phyloP scores from a whole-genome alignment of 2,329 filamentous ascomycete genomes.

The Aspergillus bombycis region DNA sequence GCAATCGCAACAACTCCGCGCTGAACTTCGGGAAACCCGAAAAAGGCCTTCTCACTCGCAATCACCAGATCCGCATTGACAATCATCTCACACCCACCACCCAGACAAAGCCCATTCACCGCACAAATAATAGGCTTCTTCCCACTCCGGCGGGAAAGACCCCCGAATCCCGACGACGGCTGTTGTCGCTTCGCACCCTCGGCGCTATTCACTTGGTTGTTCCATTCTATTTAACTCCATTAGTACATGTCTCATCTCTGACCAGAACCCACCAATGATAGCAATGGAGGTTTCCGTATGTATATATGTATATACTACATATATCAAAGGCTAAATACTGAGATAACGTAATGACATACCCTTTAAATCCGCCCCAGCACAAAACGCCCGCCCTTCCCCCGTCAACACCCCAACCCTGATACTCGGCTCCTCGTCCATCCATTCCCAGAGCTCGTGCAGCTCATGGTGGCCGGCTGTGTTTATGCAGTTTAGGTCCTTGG shows the following conservation, averaged over 20 bases:
- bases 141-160: slow-evolving; percentile 49
- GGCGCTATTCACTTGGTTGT: slow-evolving; percentile 25
- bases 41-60: slow-evolving; percentile 58
- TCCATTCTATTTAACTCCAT: slow-evolving; percentile 34
- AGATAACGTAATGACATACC: slow-evolving; percentile 23
- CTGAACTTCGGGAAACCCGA: slow-evolving; percentile 72
- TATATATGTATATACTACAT: too few relatives aligned
- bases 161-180: slow-evolving; percentile 44
- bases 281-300: too few relatives aligned
- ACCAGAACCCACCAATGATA: too few relatives aligned
- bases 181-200: slow-evolving; percentile 11
- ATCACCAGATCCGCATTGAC: slow-evolving; percentile 73
- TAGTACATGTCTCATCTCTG: too few relatives aligned
- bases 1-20: slow-evolving; percentile 72
- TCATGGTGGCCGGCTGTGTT: slow-evolving; percentile 46
- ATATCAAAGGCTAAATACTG: too few relatives aligned
- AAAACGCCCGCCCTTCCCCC: slow-evolving; percentile 47
- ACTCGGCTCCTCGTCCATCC: slow-evolving; percentile 48
- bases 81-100: slow-evolving; percentile 77
- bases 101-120: slow-evolving; percentile 74
- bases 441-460: slow-evolving; percentile 47
- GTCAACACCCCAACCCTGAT: slow-evolving; percentile 47
- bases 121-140: slow-evolving; percentile 74
- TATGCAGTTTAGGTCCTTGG: slow-evolving; percentile 50
- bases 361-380: slow-evolving; percentile 50